Evolutionary conservation across 2,329 filamentous ascomycete species (phyloP), one percentile per base, ranked within the genome.

Genomic region (Nigrograna mackinnonii): DNA sequence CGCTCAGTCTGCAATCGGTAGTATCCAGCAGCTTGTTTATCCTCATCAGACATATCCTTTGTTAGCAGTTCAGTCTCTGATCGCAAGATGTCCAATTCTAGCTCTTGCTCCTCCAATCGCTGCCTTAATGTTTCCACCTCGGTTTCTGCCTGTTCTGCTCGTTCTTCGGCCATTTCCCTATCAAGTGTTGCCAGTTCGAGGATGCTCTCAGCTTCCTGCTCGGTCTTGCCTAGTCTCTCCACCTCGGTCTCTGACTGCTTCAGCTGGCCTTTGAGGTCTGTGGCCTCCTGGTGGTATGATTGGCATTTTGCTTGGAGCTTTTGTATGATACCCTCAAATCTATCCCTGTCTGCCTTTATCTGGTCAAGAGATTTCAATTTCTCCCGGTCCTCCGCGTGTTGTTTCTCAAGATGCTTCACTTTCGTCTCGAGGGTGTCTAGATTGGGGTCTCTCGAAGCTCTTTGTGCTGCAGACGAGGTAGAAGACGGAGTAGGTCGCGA

Each of bases 111-210:
- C 65, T 97, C 91, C 1, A 84, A 72, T 60, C 85, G 90, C 44
- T 81, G 73, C 58, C 89, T 89, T 39, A 95, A 67, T 2, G 83
- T 79, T 26, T 95, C 88, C 18, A 95, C 74, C 61, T 99, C 91
- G 2, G 82, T 79, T 64, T 91, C 94, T 37, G 87, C 76, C 14
- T 86, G 83, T 54, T 97, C 94, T 1, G 89, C 86, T 32, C 85
- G 90, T 69, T 96, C 92, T 67, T 99, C 91, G 0, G 94, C 94
- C 88, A 97, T 95, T 68, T 99, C 92, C 33, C 89, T 84, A 64
- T 99, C 94, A 19, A 99, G 75, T 0, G 89, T 86, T 5, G 91
- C 90, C 69, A 94, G 82, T 69, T 99, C 94, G 60, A 96, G 73
- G 5, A 87, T 82, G 3, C 85, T 81, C 21, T 97, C 94, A 66